Conservation (phyloP, 306 rosid species). For the Hylodesmum podocarpum region DNA sequence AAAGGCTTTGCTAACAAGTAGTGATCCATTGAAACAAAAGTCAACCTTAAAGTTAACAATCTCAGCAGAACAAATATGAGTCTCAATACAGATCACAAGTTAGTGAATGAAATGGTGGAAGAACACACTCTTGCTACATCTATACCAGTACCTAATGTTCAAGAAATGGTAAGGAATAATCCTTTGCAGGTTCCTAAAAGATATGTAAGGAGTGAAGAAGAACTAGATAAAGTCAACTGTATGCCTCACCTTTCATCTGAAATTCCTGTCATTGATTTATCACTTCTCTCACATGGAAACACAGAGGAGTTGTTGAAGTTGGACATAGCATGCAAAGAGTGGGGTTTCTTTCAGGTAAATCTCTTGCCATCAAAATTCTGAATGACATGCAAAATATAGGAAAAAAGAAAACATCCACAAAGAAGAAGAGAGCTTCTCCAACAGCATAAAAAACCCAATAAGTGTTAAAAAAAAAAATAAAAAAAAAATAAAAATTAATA, state of each 20-base stretch:
- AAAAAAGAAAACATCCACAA: no score
- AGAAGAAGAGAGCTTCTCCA: no score
- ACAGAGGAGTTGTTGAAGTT: conserved; percentile 36
- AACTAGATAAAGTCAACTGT: conserved; percentile 1
- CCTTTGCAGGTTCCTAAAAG: conserved; percentile 34
- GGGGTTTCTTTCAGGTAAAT: conserved; percentile 52
- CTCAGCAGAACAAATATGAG: neutral
- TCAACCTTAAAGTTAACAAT: neutral
- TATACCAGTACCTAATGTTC: conserved; percentile 41
- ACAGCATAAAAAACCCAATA: no score
- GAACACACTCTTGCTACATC: conserved; percentile 29
- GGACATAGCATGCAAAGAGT: conserved; percentile 35
- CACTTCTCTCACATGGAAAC: conserved; percentile 34
- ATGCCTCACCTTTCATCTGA: conserved; percentile 33
- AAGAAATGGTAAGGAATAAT: conserved; percentile 42
- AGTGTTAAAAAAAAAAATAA: no score
- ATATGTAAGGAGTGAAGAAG: conserved; percentile 31
- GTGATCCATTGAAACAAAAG: no score
- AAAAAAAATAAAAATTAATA: no score
- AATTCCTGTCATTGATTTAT: conserved; percentile 41
- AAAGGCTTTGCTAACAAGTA: no score
- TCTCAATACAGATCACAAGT: neutral
- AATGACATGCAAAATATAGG: neutral
- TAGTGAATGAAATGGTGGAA: neutral
- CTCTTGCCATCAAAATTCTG: neutral